A percentile compares a stretch with the other conserved stretches of the same genome.
phyloP scores from a whole-genome alignment of 2,329 filamentous ascomycete species.

The Corynespora cassiicola region DNA sequence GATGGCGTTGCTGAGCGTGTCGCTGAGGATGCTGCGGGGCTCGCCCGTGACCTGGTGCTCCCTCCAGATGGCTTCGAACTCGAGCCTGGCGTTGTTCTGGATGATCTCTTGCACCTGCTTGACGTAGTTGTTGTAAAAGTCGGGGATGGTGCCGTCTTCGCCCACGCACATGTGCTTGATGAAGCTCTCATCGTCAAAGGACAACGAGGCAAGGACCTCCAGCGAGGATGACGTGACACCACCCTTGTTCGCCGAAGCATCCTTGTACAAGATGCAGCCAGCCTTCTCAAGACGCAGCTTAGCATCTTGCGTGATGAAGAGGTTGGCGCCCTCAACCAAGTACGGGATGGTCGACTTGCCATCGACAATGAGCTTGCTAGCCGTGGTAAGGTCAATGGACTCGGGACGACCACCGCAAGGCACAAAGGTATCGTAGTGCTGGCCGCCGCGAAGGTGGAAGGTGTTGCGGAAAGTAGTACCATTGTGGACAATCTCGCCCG shows the following conservation, averaged over 20 bases:
- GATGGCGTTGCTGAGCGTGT: slow-evolving; percentile 89
- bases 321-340: slow-evolving; percentile 96
- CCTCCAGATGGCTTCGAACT: slow-evolving; percentile 98
- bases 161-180: slow-evolving; percentile 90
- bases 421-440: slow-evolving; percentile 84
- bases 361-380: slow-evolving; percentile 85
- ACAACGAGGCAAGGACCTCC: slow-evolving; percentile 91
- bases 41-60: slow-evolving; percentile 85
- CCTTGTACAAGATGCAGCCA: slow-evolving; percentile 96
- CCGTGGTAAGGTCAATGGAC: slow-evolving; percentile 90
- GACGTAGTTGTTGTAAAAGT: slow-evolving; percentile 94
- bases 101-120: slow-evolving; percentile 90
- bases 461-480: slow-evolving; percentile 97
- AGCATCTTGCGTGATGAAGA: slow-evolving; percentile 98
- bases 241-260: slow-evolving; percentile 97
- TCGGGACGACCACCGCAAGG: slow-evolving; percentile 96
- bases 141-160: slow-evolving; percentile 77
- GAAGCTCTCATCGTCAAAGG: slow-evolving; percentile 90
- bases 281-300: slow-evolving; percentile 94
- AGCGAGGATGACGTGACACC: slow-evolving; percentile 97
- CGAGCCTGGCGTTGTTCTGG: slow-evolving; percentile 85
- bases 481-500: slow-evolving; percentile 84
- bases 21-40: slow-evolving; percentile 84
- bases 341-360: slow-evolving; percentile 89
- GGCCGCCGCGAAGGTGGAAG: slow-evolving; percentile 84